phyloP scores from a whole-genome alignment of 2,329 filamentous ascomycete species.

The Hymenoscyphus linearis region DNA sequence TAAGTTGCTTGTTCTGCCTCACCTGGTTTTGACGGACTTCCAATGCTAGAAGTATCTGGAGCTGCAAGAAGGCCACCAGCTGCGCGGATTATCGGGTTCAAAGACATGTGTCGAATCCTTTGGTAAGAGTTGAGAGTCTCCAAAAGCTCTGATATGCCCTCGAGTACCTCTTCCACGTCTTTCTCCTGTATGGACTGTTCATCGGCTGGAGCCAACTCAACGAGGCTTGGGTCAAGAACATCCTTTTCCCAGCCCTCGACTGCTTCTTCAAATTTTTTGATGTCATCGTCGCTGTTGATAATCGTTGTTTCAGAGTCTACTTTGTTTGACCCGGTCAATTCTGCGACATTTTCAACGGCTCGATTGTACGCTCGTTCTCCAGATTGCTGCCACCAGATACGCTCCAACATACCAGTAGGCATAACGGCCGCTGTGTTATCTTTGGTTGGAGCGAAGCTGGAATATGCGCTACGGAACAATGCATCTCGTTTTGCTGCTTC shows the following conservation, averaged over 20 bases:
- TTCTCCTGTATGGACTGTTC: conserved; percentile 53
- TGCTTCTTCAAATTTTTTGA: conserved; percentile 41
- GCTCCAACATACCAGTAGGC: conserved; percentile 60
- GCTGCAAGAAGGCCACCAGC: conserved; percentile 57
- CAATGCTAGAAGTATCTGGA: conserved; percentile 46
- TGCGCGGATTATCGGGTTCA: conserved; percentile 57
- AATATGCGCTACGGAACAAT: conserved; percentile 71
- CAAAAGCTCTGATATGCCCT: conserved; percentile 69
- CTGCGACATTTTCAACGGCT: conserved; percentile 42
- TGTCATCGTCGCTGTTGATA: conserved; percentile 30
- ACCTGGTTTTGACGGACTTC: conserved; percentile 61
- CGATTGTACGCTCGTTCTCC: conserved; percentile 62
- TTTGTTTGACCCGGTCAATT: conserved; percentile 9
- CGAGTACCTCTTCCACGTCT: conserved; percentile 63
- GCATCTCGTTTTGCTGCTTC: conserved; percentile 66
- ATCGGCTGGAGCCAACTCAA: conserved; percentile 33
- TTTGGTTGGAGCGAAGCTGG: conserved; percentile 70
- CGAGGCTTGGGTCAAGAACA: conserved; percentile 51
- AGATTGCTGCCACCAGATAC: conserved; percentile 70
- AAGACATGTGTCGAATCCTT: conserved; percentile 67
- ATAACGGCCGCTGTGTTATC: conserved; percentile 69
- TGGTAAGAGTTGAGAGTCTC: conserved; percentile 74
- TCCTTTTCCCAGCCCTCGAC: conserved; percentile 55
- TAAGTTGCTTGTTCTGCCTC: conserved; percentile 48
- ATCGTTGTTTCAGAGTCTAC: conserved; percentile 5